phyloP scores from a whole-genome alignment of 1,139 yeast species.

The Saccharomycopsis crataegensis region DNA sequence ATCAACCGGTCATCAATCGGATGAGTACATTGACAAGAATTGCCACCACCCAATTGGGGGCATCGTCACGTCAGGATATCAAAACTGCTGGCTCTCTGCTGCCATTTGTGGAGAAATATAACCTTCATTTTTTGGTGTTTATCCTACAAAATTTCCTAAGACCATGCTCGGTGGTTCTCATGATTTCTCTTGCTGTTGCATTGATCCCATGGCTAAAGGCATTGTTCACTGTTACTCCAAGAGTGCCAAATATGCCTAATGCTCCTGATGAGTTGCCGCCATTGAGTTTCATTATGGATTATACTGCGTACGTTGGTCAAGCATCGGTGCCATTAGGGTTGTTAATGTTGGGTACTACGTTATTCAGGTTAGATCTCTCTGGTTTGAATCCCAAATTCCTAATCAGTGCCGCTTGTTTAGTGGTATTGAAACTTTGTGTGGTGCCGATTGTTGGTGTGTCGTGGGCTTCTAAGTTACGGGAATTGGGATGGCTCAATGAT shows the following conservation, averaged over 20 bases:
- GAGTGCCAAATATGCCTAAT: conserved; percentile 33
- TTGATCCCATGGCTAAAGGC: conserved; percentile 87
- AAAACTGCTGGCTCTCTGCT: conserved; percentile 24
- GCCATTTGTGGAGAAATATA: conserved; percentile 28
- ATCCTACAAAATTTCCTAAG: conserved; percentile 55
- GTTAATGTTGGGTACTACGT: conserved; percentile 75
- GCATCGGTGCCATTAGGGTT: conserved; percentile 89
- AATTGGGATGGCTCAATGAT: conserved; percentile 50
- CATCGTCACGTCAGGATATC: conserved; percentile 24
- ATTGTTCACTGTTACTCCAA: conserved; percentile 47
- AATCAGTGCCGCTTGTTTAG: conserved; percentile 45
- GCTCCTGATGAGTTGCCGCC: conserved; percentile 89
- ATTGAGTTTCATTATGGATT: conserved; percentile 75
- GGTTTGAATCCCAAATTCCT: conserved; percentile 64
- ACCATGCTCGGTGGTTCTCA: conserved; percentile 62
- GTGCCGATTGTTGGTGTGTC: conserved; percentile 58
- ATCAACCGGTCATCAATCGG: conserved; percentile 2
- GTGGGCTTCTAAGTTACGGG: conserved; percentile 42
- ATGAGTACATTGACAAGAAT: conserved; percentile 17
- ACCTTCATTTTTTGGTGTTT: conserved; percentile 29
- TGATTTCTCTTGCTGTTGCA: conserved; percentile 54
- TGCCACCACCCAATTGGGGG: conserved; percentile 23
- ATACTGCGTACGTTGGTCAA: conserved; percentile 68
- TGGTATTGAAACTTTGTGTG: conserved; percentile 40
- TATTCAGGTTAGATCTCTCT: conserved; percentile 59